Evolutionary conservation across 495 filamentous ascomycete genomes (phyloP).

Genomic region (Acidomyces sp.): DNA sequence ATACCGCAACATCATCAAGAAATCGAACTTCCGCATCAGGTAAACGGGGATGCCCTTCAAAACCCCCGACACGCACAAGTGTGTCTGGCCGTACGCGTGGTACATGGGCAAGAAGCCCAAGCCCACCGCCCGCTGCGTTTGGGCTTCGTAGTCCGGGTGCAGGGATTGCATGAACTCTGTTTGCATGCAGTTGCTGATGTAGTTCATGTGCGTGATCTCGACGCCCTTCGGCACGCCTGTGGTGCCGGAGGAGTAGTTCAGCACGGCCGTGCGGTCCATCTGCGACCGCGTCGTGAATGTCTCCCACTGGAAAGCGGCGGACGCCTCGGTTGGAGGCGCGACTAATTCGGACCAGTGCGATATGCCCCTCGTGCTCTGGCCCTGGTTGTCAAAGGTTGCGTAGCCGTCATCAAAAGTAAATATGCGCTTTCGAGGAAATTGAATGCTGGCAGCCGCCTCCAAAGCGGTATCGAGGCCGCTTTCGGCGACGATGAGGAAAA

Average conservation of each 20-base stretch:
- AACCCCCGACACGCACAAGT: conserved; percentile 34
- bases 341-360: conserved; percentile 27
- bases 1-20: conserved; percentile 52
- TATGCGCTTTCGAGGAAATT: conserved; percentile 19
- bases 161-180: conserved; percentile 36
- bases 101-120: conserved; percentile 65
- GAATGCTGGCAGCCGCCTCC: conserved; percentile 21
- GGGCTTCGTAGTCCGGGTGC: conserved; percentile 32
- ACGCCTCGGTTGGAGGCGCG: conserved; percentile 19
- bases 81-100: conserved; percentile 46
- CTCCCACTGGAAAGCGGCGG: conserved; percentile 22
- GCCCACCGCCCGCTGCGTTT: conserved; percentile 25
- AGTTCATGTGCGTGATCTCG: conserved; percentile 60
- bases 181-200: conserved; percentile 53
- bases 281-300: conserved; percentile 19
- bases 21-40: conserved; percentile 63
- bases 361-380: conserved; percentile 8
- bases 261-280: conserved; percentile 23
- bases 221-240: conserved; percentile 79
- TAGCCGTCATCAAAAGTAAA: conserved; percentile 28
- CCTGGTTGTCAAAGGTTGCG: conserved; percentile 23
- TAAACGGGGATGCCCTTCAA: conserved; percentile 39
- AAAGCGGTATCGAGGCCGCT: conserved; percentile 24
- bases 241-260: conserved; percentile 68
- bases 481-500: conserved; percentile 37